phyloP scores from a whole-genome alignment of 176 grass and related monocot species.

The Carex pumila region DNA sequence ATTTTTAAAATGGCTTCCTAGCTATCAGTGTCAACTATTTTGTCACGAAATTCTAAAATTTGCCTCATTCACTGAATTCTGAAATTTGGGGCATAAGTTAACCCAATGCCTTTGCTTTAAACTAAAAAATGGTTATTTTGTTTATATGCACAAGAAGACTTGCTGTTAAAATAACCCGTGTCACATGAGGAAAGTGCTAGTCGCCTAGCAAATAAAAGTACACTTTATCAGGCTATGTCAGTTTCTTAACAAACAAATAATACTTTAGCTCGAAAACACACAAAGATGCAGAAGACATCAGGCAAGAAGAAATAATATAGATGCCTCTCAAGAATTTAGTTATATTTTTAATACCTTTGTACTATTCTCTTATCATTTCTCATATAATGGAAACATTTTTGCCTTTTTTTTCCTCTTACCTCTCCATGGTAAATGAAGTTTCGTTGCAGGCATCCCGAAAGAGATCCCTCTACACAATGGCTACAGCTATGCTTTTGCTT shows the following conservation, averaged over 20 bases:
- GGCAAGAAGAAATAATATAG: slow-evolving; percentile 1
- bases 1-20: background rate
- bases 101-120: background rate
- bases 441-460: slow-evolving; percentile 68
- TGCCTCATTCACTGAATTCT: background rate
- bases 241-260: background rate
- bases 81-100: background rate
- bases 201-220: background rate
- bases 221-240: background rate
- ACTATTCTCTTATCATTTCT: slow-evolving; percentile 1
- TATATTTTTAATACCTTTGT: slow-evolving; percentile 6
- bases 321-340: slow-evolving; percentile 1
- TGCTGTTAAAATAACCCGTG: background rate
- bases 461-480: slow-evolving; percentile 78
- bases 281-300: background rate
- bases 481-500: slow-evolving; percentile 81
- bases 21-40: background rate
- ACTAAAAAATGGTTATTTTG: background rate
- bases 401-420: slow-evolving; percentile 24
- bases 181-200: background rate
- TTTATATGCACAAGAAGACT: background rate
- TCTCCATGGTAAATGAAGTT: slow-evolving; percentile 55
- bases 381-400: slow-evolving; percentile 10
- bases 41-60: background rate
- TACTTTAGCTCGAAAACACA: background rate